phyloP scores from a whole-genome alignment of 768 basidiomycete genomes.

The Auricularia sp. region DNA sequence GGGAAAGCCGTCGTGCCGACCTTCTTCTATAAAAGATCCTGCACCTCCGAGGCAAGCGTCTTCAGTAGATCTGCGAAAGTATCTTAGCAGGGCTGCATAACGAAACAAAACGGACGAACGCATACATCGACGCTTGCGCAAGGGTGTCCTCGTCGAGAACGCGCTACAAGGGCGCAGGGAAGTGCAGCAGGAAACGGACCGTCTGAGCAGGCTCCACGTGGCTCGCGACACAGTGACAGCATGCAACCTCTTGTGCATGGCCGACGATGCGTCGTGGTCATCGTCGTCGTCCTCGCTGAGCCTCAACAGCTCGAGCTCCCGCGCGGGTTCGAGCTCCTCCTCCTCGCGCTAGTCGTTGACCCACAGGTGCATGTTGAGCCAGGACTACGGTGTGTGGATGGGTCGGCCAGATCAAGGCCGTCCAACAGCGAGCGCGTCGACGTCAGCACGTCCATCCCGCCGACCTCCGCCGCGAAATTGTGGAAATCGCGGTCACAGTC shows the following conservation, averaged over 20 bases:
- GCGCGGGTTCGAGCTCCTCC: constrained; percentile 28
- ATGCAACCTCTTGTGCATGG: not conserved
- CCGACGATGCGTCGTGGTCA: constrained; percentile 21
- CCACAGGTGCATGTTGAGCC: not conserved
- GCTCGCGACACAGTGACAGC: constrained; percentile 21
- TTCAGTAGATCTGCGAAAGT: constrained; percentile 34
- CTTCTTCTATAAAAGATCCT: constrained; percentile 78
- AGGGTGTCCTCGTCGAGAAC: constrained; percentile 81
- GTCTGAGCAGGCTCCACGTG: constrained; percentile 50
- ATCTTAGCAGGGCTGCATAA: too few species aligned
- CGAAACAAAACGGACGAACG: constrained; percentile 18
- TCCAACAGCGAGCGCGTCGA: constrained; percentile 52
- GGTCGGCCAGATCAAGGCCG: constrained; percentile 24
- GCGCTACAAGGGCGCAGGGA: constrained; percentile 79
- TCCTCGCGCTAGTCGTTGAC: constrained; percentile 6
- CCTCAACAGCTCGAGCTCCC: constrained; percentile 34
- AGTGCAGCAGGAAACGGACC: constrained; percentile 68
- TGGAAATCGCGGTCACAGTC: constrained; percentile 74
- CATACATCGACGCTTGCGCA: constrained; percentile 68
- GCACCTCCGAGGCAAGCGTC: constrained; percentile 68
- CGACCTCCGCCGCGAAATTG: constrained; percentile 66
- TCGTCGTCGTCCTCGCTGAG: constrained; percentile 36
- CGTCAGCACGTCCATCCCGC: constrained; percentile 63
- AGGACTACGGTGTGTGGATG: constrained; percentile 9
- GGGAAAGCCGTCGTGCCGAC: constrained; percentile 85